Conservation (phyloP, 2,329 filamentous ascomycete genomes). For the Colletotrichum musicola region DNA sequence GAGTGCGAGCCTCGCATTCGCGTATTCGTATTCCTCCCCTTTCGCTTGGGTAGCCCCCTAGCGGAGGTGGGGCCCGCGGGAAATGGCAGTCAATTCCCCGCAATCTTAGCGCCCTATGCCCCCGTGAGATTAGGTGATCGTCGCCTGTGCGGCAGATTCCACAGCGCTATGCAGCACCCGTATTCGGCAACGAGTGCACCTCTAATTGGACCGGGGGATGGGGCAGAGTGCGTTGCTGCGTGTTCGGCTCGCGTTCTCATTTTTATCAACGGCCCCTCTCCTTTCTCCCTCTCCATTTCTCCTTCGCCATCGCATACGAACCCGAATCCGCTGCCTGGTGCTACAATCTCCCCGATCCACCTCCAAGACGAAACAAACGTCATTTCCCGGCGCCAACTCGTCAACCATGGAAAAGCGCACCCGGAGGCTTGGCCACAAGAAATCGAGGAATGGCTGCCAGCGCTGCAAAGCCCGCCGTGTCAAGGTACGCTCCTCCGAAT, state of each 20-base stretch:
- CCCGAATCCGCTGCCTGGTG: conserved; percentile 5
- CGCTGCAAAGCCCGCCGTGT: conserved; percentile 48
- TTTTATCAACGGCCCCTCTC: not conserved
- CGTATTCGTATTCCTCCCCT: conserved; percentile 9
- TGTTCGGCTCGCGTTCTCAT: conserved; percentile 16
- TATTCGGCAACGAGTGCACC: conserved; percentile 9
- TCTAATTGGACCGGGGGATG: conserved; percentile 3
- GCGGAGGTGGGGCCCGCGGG: not conserved
- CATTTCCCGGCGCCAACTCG: not conserved
- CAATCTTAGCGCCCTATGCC: not conserved
- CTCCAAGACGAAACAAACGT: conserved; percentile 3
- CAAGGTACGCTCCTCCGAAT: conserved; percentile 40
- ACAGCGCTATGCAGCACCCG: conserved; percentile 3
- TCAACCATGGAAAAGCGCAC: conserved; percentile 31
- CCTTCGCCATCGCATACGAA: conserved; percentile 15
- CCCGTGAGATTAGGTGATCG: not conserved
- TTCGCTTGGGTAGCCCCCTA: not conserved
- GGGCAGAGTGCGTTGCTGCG: no score
- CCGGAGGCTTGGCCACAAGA: conserved; percentile 42
- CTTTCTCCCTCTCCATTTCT: not conserved
- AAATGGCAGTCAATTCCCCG: not conserved
- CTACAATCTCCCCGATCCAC: not conserved
- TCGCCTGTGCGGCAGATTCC: not conserved
- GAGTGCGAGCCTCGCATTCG: conserved; percentile 6
- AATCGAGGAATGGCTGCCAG: conserved; percentile 48